Conservation (phyloP, 495 filamentous ascomycete genomes). For the Penicillium soppii region DNA sequence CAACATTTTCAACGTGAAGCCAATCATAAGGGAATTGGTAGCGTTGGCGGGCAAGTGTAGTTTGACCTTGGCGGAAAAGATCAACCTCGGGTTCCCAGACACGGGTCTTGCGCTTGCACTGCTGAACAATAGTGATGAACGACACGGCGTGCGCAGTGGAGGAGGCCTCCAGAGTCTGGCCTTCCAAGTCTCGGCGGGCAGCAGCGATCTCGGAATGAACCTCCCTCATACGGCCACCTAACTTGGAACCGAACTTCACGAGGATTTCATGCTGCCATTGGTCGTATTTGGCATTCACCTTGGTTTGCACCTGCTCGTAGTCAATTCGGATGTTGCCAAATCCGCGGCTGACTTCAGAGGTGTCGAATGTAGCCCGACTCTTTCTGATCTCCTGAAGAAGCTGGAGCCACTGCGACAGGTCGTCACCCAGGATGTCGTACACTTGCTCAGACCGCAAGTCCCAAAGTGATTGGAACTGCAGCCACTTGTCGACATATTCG, state of each 20-base stretch:
- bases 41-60: conserved; percentile 80
- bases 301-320: conserved; percentile 96
- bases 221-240: conserved; percentile 88
- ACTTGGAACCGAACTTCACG: conserved; percentile 81
- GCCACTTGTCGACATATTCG: conserved; percentile 90
- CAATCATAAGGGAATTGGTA: conserved; percentile 93
- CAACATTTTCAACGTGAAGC: conserved; percentile 91
- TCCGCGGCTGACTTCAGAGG: conserved; percentile 81
- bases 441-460: conserved; percentile 95
- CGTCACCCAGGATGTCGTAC: conserved; percentile 85
- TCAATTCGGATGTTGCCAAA: conserved; percentile 95
- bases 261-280: conserved; percentile 99
- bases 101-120: conserved; percentile 88
- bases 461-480: conserved; percentile 98
- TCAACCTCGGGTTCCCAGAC: conserved; percentile 95
- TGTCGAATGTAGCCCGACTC: conserved; percentile 91
- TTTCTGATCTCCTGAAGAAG: conserved; percentile 93
- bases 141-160: conserved; percentile 95
- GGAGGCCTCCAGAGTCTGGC: conserved; percentile 83
- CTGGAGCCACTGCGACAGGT: conserved; percentile 89
- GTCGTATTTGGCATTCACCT: conserved; percentile 97
- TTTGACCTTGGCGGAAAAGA: conserved; percentile 91
- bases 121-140: conserved; percentile 97
- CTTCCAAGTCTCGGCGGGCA: conserved; percentile 83
- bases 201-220: conserved; percentile 85